Base-by-base conservation (phyloP, 345 rosid species). In the Eucalyptus tenuipes region DNA sequence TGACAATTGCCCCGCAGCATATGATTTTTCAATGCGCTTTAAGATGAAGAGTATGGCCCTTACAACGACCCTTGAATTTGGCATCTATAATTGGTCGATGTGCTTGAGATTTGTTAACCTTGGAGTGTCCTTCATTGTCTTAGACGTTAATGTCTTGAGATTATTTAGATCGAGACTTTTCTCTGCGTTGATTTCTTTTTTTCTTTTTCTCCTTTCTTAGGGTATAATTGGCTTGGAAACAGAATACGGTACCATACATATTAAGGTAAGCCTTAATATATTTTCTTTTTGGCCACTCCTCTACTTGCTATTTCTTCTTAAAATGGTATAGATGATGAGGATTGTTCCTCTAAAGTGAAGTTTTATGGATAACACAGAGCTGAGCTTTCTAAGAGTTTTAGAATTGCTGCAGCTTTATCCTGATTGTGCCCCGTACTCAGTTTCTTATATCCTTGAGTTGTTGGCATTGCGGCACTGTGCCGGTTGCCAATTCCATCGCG, bases 371-470 rank as follows among this genome's bases (percentile, higher is more conserved):
- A 24, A 37, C 50, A 47, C 33, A 5, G 12, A 64, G 42, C 33
- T 66, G 82, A 87, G 45, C 52, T 31, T 86, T 49, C 59, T 61
- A 18, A 66, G 17, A 7, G 9, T 86, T 86, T 42, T 86, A 31
- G 64, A 49, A 47, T 49, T 88, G 87, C 47, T 90, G 95, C 94
- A 97, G 99, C 99, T 98, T 85, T 94, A 94, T 86, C 99, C 99
- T 49, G 99, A 96, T 61, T 98, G 99, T 87, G 98, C 99, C 88
- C 99, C 99, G 25, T 94, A 88, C 90, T 98, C 99, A 22, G 97
- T 97, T 85, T 89, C 93, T 90, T 97, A 96, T 92, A 91, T 98
- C 88, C 99, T 97, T 42, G 97, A 95, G 93, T 89, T 98, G 95
- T 89, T 97, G 92, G 44, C 94, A 42, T 89, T 94, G 89, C 96